Percentiles rank a stretch among this genome's conserved stretches.
Conservation (phyloP, 352 stramenopile genomes). For the Globisporangium polare region DNA sequence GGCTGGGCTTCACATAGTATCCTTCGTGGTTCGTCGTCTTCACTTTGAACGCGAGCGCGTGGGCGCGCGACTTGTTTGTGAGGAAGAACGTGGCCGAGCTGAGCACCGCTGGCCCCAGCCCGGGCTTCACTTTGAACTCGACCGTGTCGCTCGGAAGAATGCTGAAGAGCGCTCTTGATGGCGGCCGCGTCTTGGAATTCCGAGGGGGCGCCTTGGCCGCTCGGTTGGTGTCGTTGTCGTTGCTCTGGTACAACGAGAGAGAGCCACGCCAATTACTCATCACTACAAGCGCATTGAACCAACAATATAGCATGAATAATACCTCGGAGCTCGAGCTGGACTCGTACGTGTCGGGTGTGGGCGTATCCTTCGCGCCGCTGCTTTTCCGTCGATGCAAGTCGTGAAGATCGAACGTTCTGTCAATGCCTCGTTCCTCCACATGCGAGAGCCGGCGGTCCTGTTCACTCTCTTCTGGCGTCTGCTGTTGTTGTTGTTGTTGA, state of each 20-base stretch:
- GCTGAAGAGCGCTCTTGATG: constrained; percentile 28
- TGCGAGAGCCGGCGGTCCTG: constrained; percentile 7
- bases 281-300: background rate
- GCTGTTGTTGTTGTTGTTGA: constrained; percentile 18
- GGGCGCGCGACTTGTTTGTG: constrained; percentile 45
- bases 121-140: constrained; percentile 42
- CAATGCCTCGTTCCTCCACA: constrained; percentile 1
- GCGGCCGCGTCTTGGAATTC: background rate
- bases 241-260: background rate
- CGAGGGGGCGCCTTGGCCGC: background rate
- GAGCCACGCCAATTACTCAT: background rate
- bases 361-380: background rate
- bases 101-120: constrained; percentile 16
- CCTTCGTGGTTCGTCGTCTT: constrained; percentile 75
- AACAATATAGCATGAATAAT: background rate
- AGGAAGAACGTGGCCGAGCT: constrained; percentile 42
- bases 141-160: constrained; percentile 44
- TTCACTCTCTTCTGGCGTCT: constrained; percentile 14
- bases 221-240: constrained; percentile 7
- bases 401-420: constrained; percentile 12
- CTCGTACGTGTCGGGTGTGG: constrained; percentile 1
- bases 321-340: constrained; percentile 6
- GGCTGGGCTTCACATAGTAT: constrained; percentile 73
- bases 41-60: constrained; percentile 69
- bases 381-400: background rate